Evolutionary conservation across 2,329 filamentous ascomycete genomes (phyloP).

Genomic region (Coniochaeta ligniaria): DNA sequence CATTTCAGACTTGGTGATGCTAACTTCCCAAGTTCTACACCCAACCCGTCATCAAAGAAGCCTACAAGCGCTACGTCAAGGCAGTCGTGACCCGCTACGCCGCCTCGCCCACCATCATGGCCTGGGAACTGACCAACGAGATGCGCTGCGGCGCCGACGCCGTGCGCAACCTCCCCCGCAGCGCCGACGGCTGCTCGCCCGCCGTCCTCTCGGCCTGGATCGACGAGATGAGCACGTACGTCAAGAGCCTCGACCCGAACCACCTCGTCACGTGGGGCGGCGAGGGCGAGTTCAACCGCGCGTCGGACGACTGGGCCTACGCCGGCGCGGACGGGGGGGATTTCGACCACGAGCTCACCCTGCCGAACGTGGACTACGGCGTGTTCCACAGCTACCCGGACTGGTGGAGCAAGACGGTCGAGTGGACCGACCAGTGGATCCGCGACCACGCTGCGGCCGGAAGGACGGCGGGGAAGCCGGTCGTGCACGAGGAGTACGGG

Average conservation of each 20-base stretch:
- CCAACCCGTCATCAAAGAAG: slow-evolving; percentile 40
- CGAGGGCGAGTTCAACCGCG: slow-evolving; percentile 48
- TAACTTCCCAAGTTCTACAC: slow-evolving; percentile 32
- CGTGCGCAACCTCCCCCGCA: slow-evolving; percentile 34
- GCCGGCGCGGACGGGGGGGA: slow-evolving; percentile 43
- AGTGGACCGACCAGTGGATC: slow-evolving; percentile 48
- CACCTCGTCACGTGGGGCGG: slow-evolving; percentile 50
- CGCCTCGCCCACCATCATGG: slow-evolving; percentile 51
- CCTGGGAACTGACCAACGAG: slow-evolving; percentile 64
- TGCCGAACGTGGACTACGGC: slow-evolving; percentile 45
- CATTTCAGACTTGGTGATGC: neutral
- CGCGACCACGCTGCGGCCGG: slow-evolving; percentile 40
- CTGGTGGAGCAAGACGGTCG: slow-evolving; percentile 44
- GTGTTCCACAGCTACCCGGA: slow-evolving; percentile 50
- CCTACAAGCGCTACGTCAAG: slow-evolving; percentile 51
- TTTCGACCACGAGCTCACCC: slow-evolving; percentile 40
- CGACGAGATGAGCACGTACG: slow-evolving; percentile 44
- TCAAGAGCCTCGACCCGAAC: slow-evolving; percentile 43
- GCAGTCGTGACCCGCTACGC: slow-evolving; percentile 53
- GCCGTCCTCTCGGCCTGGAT: slow-evolving; percentile 39
- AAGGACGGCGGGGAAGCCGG: slow-evolving; percentile 37
- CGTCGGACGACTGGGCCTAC: slow-evolving; percentile 32
- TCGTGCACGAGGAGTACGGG: slow-evolving; percentile 48
- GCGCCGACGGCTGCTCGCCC: slow-evolving; percentile 29
- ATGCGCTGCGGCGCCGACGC: slow-evolving; percentile 40